These are phyloP conservation scores for Kwoniella heveanensis DNA, from an alignment of 768 basidiomycete species.

Conservation along the genomic window DNA sequence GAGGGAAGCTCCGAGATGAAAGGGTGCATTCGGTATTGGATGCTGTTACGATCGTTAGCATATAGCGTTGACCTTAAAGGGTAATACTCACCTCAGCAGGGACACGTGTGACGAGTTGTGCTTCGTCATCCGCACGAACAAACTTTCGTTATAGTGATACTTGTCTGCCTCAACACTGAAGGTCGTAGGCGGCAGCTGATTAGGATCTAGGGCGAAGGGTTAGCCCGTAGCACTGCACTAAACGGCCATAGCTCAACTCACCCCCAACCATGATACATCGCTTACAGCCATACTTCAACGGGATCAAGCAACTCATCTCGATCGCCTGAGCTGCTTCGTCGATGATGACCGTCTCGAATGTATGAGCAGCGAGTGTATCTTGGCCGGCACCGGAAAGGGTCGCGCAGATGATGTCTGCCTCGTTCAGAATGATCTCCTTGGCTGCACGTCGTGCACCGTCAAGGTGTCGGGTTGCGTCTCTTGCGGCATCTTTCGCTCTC, in stretches of 20 bases:
- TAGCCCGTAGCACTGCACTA: not conserved
- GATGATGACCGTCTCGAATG: slow-evolving; percentile 94
- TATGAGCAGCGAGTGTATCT: slow-evolving; percentile 73
- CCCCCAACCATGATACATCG: slow-evolving; percentile 93
- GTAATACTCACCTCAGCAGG: slow-evolving; percentile 70
- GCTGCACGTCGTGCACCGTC: slow-evolving; percentile 77
- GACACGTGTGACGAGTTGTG: slow-evolving; percentile 81
- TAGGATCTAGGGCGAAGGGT: slow-evolving; percentile 54
- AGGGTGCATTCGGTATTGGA: slow-evolving; percentile 99
- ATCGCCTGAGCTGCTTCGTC: slow-evolving; percentile 98
- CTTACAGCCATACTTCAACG: slow-evolving; percentile 79
- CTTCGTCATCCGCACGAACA: slow-evolving; percentile 88
- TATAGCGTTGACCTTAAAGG: not conserved
- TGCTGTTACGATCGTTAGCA: slow-evolving; percentile 61
- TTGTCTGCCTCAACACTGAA: slow-evolving; percentile 66
- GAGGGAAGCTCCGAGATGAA: slow-evolving; percentile 90
- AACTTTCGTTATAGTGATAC: slow-evolving; percentile 75
- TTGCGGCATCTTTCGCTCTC: slow-evolving; percentile 76
- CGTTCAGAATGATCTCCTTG: slow-evolving; percentile 72
- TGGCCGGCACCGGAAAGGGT: slow-evolving; percentile 93
- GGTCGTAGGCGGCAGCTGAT: slow-evolving; percentile 91
- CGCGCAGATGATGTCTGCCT: slow-evolving; percentile 90
- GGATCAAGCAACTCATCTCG: slow-evolving; percentile 91
- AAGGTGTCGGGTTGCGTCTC: slow-evolving; percentile 74
- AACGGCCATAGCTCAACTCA: too few species aligned